Evolutionary conservation across 2,329 filamentous ascomycete genomes (phyloP), one percentile per base, ranked within the genome.

Genomic region (Colletotrichum shisoi): DNA sequence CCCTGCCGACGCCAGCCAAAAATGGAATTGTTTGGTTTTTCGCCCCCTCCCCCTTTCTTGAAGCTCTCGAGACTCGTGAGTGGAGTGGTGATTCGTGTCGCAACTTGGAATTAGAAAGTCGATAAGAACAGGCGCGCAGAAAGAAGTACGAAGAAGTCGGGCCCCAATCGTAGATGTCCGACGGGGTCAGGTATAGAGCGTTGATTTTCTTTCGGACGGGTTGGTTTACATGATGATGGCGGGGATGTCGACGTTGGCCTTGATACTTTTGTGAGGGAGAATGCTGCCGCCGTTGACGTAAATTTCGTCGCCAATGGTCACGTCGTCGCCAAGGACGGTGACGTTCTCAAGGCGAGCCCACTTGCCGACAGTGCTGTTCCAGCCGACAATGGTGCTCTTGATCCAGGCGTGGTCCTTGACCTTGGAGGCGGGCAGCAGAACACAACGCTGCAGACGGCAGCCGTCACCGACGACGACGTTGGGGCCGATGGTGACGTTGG

Each of bases 351-450:
- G 84, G 72, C 94, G 91, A 67, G 94, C 94, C 94, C 94, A 99
- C 77, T 91, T 91, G 76, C 94, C 94, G 64, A 99, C 93, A 42
- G 89, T 91, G 83, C 93, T 96, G 86, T 97, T 97, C 94, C 94
- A 99, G 76, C 94, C 94, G 60, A 98, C 93, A 78, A 99, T 98
- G 74, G 94, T 95, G 78, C 92, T 96, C 89, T 98, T 98, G 79
- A 99, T 88, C 94, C 94, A 98, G 54, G 95, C 95, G 79, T 99
- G 94, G 78, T 99, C 95, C 87, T 97, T 97, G 81, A 97, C 90
- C 84, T 96, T 97, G 81, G 91, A 93, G 75, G 92, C 91, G 70
- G 90, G 87, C 71, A 99, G 86, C 63, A 99, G 82, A 27, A 98
- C 95, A 75, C 92, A 97, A 74, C 95, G 90, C 82, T 98, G 94